phyloP scores from a whole-genome alignment of 257 asterid species.

The Thymus quinquecostatus region DNA sequence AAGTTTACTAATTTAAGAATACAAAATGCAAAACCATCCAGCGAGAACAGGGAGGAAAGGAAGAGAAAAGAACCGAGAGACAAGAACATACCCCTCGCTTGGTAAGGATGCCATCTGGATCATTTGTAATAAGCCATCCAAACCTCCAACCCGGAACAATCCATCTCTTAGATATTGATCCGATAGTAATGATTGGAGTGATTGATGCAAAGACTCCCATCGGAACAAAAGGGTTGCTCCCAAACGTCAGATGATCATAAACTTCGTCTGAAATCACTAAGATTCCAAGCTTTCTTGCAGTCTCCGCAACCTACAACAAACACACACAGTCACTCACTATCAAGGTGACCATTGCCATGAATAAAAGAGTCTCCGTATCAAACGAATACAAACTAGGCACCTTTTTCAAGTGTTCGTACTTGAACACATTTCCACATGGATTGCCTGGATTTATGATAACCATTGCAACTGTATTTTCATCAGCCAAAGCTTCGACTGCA shows the following conservation, averaged over 20 bases:
- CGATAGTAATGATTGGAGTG: slow-evolving; percentile 70
- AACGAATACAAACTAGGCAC: slow-evolving; percentile 34
- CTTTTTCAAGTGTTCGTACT: slow-evolving; percentile 74
- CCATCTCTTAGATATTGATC: slow-evolving; percentile 88
- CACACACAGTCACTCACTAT: not conserved
- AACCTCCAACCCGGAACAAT: slow-evolving; percentile 87
- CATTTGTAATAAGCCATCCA: slow-evolving; percentile 79
- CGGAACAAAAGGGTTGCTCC: slow-evolving; percentile 71
- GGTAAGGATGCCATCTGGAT: slow-evolving; percentile 63
- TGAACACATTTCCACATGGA: slow-evolving; percentile 92
- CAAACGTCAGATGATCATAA: slow-evolving; percentile 71
- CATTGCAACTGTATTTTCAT: slow-evolving; percentile 82
- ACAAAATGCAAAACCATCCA: slow-evolving; percentile 8
- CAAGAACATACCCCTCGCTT: slow-evolving; percentile 59
- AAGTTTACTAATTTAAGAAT: not conserved
- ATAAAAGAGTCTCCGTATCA: not conserved
- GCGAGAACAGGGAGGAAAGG: not conserved
- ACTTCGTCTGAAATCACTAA: slow-evolving; percentile 87
- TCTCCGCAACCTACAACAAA: slow-evolving; percentile 68
- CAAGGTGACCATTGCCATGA: not conserved
- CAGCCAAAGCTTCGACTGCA: slow-evolving; percentile 66
- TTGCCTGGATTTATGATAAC: slow-evolving; percentile 91
- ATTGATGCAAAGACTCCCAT: slow-evolving; percentile 87
- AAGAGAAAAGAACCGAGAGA: not conserved
- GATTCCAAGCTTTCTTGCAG: slow-evolving; percentile 80